These are phyloP conservation scores for Solanum hybrid DNA, from an alignment of 305 asterid species.

Conservation along the genomic window DNA sequence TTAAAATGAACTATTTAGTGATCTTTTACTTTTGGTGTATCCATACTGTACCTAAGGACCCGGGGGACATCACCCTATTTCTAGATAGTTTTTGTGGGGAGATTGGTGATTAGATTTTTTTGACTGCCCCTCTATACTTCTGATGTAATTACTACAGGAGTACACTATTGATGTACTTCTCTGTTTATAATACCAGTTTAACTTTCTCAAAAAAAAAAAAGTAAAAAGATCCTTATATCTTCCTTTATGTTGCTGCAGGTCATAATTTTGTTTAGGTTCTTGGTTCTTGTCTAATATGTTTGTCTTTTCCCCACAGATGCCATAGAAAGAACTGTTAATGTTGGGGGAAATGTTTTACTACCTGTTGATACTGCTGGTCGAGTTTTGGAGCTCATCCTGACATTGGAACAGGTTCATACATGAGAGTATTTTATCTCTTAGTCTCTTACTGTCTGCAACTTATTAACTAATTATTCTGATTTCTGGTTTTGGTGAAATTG, in stretches of 20 bases:
- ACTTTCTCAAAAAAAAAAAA: not conserved
- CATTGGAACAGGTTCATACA: constrained; percentile 62
- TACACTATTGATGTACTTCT: not conserved
- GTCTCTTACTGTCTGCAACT: constrained; percentile 7
- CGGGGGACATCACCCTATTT: not conserved
- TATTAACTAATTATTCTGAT: not conserved
- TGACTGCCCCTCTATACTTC: not conserved
- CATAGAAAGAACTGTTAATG: constrained; percentile 57
- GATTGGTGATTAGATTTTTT: not conserved
- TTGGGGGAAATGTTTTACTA: constrained; percentile 72
- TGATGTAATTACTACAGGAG: not conserved
- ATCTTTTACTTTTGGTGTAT: not conserved
- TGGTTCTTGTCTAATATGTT: not conserved
- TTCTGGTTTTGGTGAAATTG: constrained; percentile 22
- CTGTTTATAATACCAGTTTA: not conserved
- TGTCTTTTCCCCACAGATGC: constrained; percentile 32
- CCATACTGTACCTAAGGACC: not conserved
- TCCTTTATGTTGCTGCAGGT: constrained; percentile 5
- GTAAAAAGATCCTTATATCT: not conserved
- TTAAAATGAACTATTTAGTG: not conserved
- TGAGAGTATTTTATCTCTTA: constrained; percentile 10
- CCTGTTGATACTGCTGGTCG: constrained; percentile 98
- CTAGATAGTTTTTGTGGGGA: not conserved
- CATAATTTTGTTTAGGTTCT: not conserved
- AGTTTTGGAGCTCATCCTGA: constrained; percentile 77